Evolutionary conservation across 805 yeast species (phyloP).

Genomic region (Ascoidea asiatica): DNA sequence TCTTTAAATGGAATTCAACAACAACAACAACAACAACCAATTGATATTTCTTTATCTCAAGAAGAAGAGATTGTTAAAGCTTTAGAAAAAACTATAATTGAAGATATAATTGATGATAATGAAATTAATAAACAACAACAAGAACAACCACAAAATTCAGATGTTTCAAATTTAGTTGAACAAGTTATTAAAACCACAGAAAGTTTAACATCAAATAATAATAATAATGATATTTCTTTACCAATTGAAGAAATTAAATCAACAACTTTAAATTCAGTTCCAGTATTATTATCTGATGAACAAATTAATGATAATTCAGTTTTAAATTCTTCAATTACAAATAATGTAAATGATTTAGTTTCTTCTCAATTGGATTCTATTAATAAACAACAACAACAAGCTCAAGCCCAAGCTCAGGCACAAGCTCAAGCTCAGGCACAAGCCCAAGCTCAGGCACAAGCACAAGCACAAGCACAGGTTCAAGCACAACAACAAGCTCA

Average conservation of each 20-base stretch:
- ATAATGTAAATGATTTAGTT: not conserved
- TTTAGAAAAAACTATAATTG: not conserved
- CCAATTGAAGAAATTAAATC: too few species aligned
- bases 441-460: slow-evolving; percentile 6
- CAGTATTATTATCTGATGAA: not conserved
- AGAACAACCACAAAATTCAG: not conserved
- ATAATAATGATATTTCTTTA: not conserved
- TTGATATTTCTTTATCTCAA: too few species aligned
- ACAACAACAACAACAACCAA: not conserved
- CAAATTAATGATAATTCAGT: not conserved
- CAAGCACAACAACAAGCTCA: slow-evolving; percentile 8
- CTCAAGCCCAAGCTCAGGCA: slow-evolving; percentile 8
- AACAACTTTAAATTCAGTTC: not conserved
- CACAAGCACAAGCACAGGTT: slow-evolving; percentile 12
- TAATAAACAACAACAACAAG: slow-evolving; percentile 5
- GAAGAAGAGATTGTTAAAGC: not conserved
- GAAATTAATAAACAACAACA: not conserved
- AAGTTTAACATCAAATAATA: not conserved
- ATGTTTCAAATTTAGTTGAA: not conserved
- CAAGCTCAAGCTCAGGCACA: slow-evolving; percentile 6
- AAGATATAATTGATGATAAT: not conserved
- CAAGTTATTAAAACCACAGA: not conserved
- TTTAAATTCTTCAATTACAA: not conserved
- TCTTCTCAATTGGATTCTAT: slow-evolving; percentile 2
- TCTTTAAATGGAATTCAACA: too few species aligned